Evolutionary conservation across 805 yeast genomes (phyloP).

Genomic region (Cyberlindnera xylosilytica): DNA sequence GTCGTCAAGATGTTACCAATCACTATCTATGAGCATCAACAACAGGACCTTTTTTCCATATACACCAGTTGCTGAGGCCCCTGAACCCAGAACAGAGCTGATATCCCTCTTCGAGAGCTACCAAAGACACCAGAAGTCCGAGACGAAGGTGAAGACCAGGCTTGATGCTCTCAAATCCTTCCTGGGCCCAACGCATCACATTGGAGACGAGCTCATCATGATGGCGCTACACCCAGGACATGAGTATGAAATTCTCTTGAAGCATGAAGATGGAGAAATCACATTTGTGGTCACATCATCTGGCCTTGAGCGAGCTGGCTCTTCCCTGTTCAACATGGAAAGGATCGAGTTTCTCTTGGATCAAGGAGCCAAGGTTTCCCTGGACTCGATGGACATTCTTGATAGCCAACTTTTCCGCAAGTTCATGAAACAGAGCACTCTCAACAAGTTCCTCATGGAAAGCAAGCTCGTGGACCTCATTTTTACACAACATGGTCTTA

Average conservation of each 20-base stretch:
- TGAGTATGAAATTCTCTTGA: neutral
- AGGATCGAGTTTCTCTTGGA: constrained; percentile 10
- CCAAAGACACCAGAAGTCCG: neutral
- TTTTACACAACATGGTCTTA: neutral
- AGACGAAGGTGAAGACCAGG: neutral
- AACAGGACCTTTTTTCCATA: neutral
- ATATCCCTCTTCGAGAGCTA: neutral
- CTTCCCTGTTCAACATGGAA: constrained; percentile 10
- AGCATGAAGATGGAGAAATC: neutral
- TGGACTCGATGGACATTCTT: constrained; percentile 4
- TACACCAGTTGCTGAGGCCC: neutral
- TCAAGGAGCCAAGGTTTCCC: constrained; percentile 5
- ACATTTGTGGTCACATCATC: neutral
- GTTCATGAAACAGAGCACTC: neutral
- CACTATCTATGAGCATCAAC: constrained; percentile 10
- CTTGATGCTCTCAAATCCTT: neutral
- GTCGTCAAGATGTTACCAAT: too few relatives aligned
- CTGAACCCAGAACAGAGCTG: neutral
- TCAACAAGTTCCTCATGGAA: constrained; percentile 3
- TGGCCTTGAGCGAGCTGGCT: constrained; percentile 13
- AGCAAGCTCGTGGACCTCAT: neutral
- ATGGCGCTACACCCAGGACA: constrained; percentile 9
- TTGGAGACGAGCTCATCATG: constrained; percentile 17
- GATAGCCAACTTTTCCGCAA: constrained; percentile 4
- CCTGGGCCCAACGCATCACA: constrained; percentile 1